A percentile compares a stretch with the other conserved stretches of the same genome.
These are phyloP conservation scores for Pelargonium citronellum DNA, from an alignment of 441 rosid species.

Conservation along the genomic window DNA sequence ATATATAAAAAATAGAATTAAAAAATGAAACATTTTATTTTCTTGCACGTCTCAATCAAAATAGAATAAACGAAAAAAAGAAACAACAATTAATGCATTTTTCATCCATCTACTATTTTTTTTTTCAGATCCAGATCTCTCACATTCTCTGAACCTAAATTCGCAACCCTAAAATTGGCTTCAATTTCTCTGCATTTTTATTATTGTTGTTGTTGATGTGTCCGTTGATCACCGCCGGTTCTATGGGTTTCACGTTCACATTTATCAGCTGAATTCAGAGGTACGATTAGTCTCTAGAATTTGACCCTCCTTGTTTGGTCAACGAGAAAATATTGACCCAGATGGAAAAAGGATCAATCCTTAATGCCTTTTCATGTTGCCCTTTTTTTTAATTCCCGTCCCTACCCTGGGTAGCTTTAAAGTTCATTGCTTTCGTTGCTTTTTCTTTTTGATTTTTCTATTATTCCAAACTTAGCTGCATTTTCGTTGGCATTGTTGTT, in stretches of 20 bases:
- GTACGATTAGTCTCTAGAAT: background rate
- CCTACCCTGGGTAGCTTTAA: background rate
- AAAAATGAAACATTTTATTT: too few species aligned
- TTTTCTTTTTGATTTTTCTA: background rate
- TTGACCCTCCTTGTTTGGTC: slow-evolving; percentile 8
- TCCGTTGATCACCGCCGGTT: background rate
- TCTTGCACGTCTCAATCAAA: too few species aligned
- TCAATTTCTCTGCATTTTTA: background rate
- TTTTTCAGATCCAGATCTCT: too few species aligned
- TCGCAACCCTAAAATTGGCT: slow-evolving; percentile 4
- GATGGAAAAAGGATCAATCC: background rate
- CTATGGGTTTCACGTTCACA: background rate
- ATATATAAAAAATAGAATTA: too few species aligned
- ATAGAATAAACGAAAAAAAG: too few species aligned
- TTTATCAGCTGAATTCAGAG: slow-evolving; percentile 7
- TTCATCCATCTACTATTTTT: background rate
- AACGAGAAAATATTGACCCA: slow-evolving; percentile 6
- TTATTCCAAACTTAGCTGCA: background rate
- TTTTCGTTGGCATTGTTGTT: background rate
- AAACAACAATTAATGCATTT: background rate
- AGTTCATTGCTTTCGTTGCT: background rate
- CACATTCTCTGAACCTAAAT: too few species aligned
- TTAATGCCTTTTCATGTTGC: background rate
- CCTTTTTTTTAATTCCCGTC: background rate
- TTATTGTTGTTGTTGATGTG: background rate